Evolutionary conservation across 495 filamentous ascomycete species (phyloP), one percentile per base, ranked within the genome.

Genomic region (Hypoxylon perforatum): DNA sequence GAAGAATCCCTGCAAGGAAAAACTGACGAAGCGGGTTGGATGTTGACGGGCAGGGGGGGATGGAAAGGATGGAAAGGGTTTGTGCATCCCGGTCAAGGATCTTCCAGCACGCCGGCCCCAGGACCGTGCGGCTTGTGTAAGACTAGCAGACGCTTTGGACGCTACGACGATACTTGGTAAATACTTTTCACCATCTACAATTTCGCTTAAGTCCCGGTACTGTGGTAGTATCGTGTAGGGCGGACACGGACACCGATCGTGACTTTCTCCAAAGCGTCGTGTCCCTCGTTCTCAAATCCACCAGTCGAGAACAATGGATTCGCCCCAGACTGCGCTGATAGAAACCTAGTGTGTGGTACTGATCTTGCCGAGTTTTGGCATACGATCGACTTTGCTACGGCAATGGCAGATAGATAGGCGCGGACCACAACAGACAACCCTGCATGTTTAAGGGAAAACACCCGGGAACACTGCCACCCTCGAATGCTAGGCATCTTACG

Each of bases 71-170:
- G 55, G 44, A 33, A 35, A 33, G 49, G 39, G 56, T 44, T 53
- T 61, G 44, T 51, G 51, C n/a, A 57, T 60, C 57, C 60, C 60
- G 50, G 60, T 51, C 50, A 64, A 41, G 65, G 65, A 69, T 69
- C 60, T 64, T 61, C 60, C 55, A 69, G 56, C 50, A 38, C 60
- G 42, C 65, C 65, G 65, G 59, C 35, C n/a, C 65, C 65, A 58
- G 54, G 65, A 50, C 55, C 65, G 65, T 68, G 65, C 59, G 59
- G 46, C 53, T 35, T 64, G 59, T 55, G 59, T 55, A 42, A 52
- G 39, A 56, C 52, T 46, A 46, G 57, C 45, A 1, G 38, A 41
- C 38, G 30, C 30, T 35, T 5, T 35, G 42, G 42, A 50, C 41
- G 46, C 39, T 61, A 49, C 36, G 30, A 61, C 46, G 28, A 48